Percentiles rank a stretch among this genome's conserved stretches.
Evolutionary conservation across 2,329 filamentous ascomycete species (phyloP).

Genomic region (Pseudocercospora fijiensis): DNA sequence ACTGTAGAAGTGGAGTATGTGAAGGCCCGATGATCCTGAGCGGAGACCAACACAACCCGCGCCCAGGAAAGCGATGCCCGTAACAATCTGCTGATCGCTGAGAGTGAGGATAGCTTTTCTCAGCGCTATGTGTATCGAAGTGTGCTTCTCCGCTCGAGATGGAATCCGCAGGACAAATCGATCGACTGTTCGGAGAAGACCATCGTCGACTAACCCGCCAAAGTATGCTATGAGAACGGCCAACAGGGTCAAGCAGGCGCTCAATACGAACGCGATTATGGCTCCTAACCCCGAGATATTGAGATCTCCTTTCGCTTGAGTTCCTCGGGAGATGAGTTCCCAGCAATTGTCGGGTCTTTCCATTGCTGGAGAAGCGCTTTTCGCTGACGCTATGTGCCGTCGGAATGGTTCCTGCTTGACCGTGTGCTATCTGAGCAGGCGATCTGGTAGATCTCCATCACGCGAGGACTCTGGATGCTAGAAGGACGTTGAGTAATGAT

Average conservation of each 20-base stretch:
- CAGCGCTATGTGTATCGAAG: constrained; percentile 13
- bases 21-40: constrained; percentile 2
- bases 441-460: too few relatives aligned
- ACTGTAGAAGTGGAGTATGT: constrained; percentile 16
- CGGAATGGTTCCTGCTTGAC: too few relatives aligned
- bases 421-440: too few relatives aligned
- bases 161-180: constrained; percentile 15
- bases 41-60: constrained; percentile 21
- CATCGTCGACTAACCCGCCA: constrained; percentile 22
- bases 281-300: constrained; percentile 30
- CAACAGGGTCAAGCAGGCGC: constrained; percentile 25
- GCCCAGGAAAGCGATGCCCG: constrained; percentile 23
- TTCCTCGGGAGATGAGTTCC: constrained; percentile 11
- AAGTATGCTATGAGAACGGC: constrained; percentile 22
- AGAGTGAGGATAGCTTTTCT: constrained; percentile 21
- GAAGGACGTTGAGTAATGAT: too few relatives aligned
- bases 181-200: constrained; percentile 23
- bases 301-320: constrained; percentile 18
- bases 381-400: too few relatives aligned
- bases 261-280: constrained; percentile 27
- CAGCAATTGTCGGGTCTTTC: constrained; percentile 6
- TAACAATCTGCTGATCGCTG: constrained; percentile 29
- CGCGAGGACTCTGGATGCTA: too few relatives aligned
- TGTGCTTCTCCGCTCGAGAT: constrained; percentile 15
- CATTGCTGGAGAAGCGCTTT: background rate